Percentiles rank a stretch among this genome's conserved stretches.
Evolutionary conservation across 257 asterid genomes (phyloP).

Genomic region (Penstemon eatonii): DNA sequence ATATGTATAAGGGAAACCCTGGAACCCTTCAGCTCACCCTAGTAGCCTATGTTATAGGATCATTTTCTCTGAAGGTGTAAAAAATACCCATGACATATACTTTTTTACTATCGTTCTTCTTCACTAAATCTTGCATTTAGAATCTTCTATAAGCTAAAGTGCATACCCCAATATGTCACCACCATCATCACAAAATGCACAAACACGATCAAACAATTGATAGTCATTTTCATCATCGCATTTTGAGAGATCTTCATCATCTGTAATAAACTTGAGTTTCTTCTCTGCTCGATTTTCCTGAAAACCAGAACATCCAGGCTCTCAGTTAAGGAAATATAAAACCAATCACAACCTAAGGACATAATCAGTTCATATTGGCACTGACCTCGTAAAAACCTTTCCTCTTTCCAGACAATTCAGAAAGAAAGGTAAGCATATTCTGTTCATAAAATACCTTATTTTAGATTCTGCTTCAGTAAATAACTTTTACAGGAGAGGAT

Average conservation of each 20-base stretch:
- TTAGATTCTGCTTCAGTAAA: too few species aligned
- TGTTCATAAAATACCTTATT: conserved; percentile 21
- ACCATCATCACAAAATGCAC: conserved; percentile 75
- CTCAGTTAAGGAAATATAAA: conserved; percentile 9
- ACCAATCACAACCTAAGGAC: neutral
- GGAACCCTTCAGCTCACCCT: too few species aligned
- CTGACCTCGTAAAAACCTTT: conserved; percentile 43
- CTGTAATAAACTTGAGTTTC: conserved; percentile 36
- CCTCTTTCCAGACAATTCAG: conserved; percentile 41
- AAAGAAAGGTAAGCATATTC: conserved; percentile 44
- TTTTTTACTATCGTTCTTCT: conserved; percentile 12
- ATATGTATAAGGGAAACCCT: too few species aligned
- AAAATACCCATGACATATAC: neutral
- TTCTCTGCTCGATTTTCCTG: conserved; percentile 39
- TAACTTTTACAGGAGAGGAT: neutral
- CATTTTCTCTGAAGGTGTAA: too few species aligned
- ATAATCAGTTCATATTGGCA: neutral
- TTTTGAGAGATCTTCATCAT: conserved; percentile 30
- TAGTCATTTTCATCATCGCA: conserved; percentile 32
- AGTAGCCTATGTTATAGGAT: too few species aligned
- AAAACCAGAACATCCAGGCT: conserved; percentile 22
- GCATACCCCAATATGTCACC: conserved; percentile 65
- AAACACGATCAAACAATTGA: conserved; percentile 49
- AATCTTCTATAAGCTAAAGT: conserved; percentile 26
- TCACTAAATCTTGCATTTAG: conserved; percentile 21